Base-by-base conservation (phyloP, 1,139 yeast species). In the Blastobotrys aristatus region DNA sequence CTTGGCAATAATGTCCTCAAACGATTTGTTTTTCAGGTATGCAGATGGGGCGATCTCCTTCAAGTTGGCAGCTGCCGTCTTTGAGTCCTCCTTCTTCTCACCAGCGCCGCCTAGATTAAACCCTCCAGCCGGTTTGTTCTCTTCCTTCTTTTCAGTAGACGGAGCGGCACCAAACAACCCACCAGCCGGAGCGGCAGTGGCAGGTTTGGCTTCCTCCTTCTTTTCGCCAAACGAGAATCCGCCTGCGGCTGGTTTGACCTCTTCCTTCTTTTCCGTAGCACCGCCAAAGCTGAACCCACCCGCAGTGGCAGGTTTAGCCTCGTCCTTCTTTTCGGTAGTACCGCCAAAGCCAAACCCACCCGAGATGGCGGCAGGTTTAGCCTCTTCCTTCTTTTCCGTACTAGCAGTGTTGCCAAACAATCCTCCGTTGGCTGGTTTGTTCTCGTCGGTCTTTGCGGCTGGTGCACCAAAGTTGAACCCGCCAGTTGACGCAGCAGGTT, bases 1-100 rank as follows among this genome's bases (percentile, higher is more conserved):
- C 66, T 85, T 89, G 29, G 89, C 79, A 45, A 94, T 85, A 54
- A 92, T 76, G 63, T 92, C 98, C 60, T 92, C 98, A 63, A 94
- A 73, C 1, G 96, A 88, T 63, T 88, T 88, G 68, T 92, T 92
- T 58, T 86, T 89, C 44, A 94, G 75, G 8, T 95, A 84, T 2
- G 88, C 79, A 24, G 89, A 85, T 45, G 66, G 69, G 46, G 56
- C 62, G 65, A 65, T 7, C 64, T 57, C 46, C 62, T 58, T n/a
- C 61, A 63, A 27, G 29, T 41, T 33, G 52, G 64, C 58, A n/a
- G 55, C 57, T 20, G 52, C 60, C 11, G 51, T 43, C 31, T 54
- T 51, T 5, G 52, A 53, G 55, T 38, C 47, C 38, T 50, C 41
- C 49, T 46, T n/a, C 46, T 44, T 48, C 10, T 54, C 39, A 4